Percentiles rank a stretch among this genome's conserved stretches.
phyloP scores from a whole-genome alignment of 1,284 basidiomycete species.

The Trichosporon sp. region DNA sequence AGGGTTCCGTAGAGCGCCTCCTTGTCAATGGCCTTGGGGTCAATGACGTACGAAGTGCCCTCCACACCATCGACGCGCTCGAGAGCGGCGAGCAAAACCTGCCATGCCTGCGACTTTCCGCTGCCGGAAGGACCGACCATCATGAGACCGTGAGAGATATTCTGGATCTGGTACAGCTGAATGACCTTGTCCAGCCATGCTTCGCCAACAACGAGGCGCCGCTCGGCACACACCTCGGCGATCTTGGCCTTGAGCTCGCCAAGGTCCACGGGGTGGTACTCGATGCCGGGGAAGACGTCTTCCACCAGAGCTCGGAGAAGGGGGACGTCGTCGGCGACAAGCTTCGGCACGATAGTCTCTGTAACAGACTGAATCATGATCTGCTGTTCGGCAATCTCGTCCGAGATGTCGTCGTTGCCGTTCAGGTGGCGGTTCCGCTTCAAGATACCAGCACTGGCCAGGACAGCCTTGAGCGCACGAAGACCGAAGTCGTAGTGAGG shows the following conservation, averaged over 20 bases:
- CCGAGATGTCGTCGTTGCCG: conserved; percentile 30
- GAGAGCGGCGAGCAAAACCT: conserved; percentile 81
- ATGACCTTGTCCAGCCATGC: conserved; percentile 94
- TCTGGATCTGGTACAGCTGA: conserved; percentile 98
- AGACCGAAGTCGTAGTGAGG: conserved; percentile 99
- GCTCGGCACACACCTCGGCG: conserved; percentile 76
- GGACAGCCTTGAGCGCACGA: conserved; percentile 92
- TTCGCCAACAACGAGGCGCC: conserved; percentile 75
- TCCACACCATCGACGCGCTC: conserved; percentile 88
- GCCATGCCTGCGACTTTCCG: conserved; percentile 97
- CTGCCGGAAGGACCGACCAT: conserved; percentile 98
- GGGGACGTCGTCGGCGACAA: conserved; percentile 95
- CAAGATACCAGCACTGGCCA: conserved; percentile 93
- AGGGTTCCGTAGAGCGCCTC: conserved; percentile 96
- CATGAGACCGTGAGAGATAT: conserved; percentile 99
- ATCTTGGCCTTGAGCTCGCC: conserved; percentile 80
- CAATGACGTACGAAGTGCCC: conserved; percentile 92
- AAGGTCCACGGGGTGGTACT: conserved; percentile 83
- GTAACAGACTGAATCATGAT: conserved; percentile 99
- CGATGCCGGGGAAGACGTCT: conserved; percentile 95
- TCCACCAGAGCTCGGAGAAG: conserved; percentile 87
- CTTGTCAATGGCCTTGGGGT: conserved; percentile 98
- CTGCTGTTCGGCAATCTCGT: conserved; percentile 81
- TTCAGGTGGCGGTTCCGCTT: conserved; percentile 76
- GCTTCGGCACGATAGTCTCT: conserved; percentile 96